Percentiles rank a stretch among this genome's conserved stretches.
Conservation (phyloP, 192 early-diverging fungal genomes). For the Coemansia sp. region DNA sequence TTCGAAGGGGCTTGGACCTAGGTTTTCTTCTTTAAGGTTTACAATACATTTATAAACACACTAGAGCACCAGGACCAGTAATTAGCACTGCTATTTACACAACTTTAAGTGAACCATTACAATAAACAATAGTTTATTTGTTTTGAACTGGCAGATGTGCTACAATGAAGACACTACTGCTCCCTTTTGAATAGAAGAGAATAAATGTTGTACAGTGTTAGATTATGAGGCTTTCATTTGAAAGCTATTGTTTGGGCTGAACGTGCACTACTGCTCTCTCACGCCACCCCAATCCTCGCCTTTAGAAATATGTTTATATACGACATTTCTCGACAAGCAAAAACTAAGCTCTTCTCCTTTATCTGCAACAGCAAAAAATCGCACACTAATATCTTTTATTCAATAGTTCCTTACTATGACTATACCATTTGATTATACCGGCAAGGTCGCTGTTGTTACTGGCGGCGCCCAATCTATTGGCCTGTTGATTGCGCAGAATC, state of each 20-base stretch:
- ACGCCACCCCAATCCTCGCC: neutral
- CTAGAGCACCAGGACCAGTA: too few species aligned
- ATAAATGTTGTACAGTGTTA: neutral
- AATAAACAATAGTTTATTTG: too few species aligned
- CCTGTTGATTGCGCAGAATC: conserved; percentile 52
- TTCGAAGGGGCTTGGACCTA: too few species aligned
- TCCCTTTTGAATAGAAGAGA: neutral
- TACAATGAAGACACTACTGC: neutral
- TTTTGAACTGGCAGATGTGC: neutral
- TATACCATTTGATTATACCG: conserved; percentile 22
- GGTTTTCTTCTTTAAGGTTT: too few species aligned
- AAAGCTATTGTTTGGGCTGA: neutral
- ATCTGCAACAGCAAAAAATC: neutral
- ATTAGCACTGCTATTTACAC: too few species aligned
- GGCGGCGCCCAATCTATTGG: conserved; percentile 69
- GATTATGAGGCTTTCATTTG: neutral
- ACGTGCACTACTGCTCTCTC: neutral
- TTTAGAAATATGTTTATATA: neutral
- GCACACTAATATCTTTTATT: neutral
- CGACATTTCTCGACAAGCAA: neutral
- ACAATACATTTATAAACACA: too few species aligned
- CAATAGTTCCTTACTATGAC: neutral
- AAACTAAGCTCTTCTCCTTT: neutral
- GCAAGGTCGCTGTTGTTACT: conserved; percentile 68
- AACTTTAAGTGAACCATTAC: too few species aligned